Conservation (phyloP, 352 stramenopile species). For the Pythium aristosporum region DNA sequence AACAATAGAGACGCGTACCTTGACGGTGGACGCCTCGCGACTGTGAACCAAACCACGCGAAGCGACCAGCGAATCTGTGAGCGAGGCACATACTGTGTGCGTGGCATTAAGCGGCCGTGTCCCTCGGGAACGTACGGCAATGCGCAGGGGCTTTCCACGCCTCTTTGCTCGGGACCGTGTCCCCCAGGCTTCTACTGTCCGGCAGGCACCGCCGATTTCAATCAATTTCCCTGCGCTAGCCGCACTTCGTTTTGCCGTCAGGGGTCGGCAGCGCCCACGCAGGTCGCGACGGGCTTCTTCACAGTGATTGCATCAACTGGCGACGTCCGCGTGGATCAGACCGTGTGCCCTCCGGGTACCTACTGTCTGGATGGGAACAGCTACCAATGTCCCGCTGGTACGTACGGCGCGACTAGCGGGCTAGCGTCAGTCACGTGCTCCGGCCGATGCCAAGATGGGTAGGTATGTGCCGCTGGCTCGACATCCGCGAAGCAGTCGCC, state of each 20-base stretch:
- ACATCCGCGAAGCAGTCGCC: constrained; percentile 39
- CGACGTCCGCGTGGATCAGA: constrained; percentile 46
- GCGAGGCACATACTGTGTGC: constrained; percentile 50
- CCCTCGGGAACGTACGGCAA: constrained; percentile 47
- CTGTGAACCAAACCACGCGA: constrained; percentile 41
- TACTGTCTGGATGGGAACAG: constrained; percentile 57
- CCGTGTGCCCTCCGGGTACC: constrained; percentile 52
- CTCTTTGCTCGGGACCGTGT: constrained; percentile 52
- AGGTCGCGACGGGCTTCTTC: constrained; percentile 47
- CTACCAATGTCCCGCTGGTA: constrained; percentile 53
- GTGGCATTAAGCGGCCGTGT: constrained; percentile 54
- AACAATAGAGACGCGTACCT: constrained; percentile 40
- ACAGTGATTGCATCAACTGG: constrained; percentile 31
- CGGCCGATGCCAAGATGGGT: constrained; percentile 54
- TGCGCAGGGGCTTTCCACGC: constrained; percentile 34
- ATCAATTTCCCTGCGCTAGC: constrained; percentile 34
- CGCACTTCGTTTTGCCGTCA: constrained; percentile 45
- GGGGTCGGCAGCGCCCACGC: constrained; percentile 37
- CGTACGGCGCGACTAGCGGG: constrained; percentile 46
- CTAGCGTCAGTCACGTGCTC: constrained; percentile 45
- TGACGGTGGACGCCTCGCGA: constrained; percentile 34
- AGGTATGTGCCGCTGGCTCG: constrained; percentile 47
- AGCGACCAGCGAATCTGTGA: constrained; percentile 49
- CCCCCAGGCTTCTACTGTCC: constrained; percentile 68
- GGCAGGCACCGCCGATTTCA: constrained; percentile 41